phyloP scores from a whole-genome alignment of 2,329 filamentous ascomycete species.

The Ceratocystis variospora region DNA sequence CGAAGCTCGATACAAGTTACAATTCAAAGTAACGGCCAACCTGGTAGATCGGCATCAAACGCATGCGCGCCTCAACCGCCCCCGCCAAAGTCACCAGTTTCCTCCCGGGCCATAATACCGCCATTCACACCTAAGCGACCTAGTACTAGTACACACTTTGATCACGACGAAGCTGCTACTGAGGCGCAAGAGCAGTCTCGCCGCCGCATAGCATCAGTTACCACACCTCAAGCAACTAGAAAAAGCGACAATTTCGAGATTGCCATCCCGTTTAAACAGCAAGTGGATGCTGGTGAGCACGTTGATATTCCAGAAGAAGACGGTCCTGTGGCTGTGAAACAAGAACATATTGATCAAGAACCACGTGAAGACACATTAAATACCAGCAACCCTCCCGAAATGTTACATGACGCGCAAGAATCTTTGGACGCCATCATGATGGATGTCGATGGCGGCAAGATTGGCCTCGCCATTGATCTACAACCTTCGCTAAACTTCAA shows the following conservation, averaged over 20 bases:
- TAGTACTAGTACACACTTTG: neutral
- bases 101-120: neutral
- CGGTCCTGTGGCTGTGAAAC: neutral
- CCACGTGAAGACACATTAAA: neutral
- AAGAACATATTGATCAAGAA: neutral
- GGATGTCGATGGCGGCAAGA: slow-evolving; percentile 11
- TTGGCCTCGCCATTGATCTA: slow-evolving; percentile 37
- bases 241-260: slow-evolving; percentile 35
- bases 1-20: slow-evolving; percentile 5
- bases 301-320: slow-evolving; percentile 23
- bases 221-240: slow-evolving; percentile 16
- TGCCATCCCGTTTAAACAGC: slow-evolving; percentile 33
- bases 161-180: slow-evolving; percentile 8
- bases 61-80: slow-evolving; percentile 19
- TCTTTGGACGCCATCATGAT: slow-evolving; percentile 14
- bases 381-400: neutral
- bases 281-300: slow-evolving; percentile 29
- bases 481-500: slow-evolving; percentile 31
- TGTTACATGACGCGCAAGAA: neutral
- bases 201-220: slow-evolving; percentile 14
- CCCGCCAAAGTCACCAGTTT: slow-evolving; percentile 16
- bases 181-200: slow-evolving; percentile 11
- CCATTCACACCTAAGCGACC: neutral
- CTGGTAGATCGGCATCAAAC: slow-evolving; percentile 16
- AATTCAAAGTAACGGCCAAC: slow-evolving; percentile 8